These are phyloP conservation scores for Calonectria pteridis DNA, from an alignment of 2,329 filamentous ascomycete species.

Conservation along the genomic window DNA sequence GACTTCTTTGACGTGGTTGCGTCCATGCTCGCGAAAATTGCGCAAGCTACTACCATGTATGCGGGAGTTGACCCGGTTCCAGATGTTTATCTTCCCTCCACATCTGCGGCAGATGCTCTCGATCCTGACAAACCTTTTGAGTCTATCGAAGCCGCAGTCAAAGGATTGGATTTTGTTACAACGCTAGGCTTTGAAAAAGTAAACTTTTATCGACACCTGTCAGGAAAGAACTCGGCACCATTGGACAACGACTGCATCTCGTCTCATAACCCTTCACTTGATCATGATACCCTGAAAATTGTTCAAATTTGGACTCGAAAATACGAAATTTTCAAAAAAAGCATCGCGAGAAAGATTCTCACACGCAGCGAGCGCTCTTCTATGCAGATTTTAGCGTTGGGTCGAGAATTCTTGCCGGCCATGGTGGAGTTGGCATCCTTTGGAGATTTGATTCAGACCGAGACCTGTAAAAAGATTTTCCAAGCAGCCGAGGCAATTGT, in stretches of 20 bases:
- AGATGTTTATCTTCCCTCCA: background rate
- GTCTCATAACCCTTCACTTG: background rate
- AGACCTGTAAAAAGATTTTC: background rate
- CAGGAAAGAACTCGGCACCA: background rate
- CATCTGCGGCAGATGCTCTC: no score
- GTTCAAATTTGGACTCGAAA: background rate
- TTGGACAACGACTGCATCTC: background rate
- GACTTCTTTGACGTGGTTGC: background rate
- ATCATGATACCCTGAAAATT: background rate
- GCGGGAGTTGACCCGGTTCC: background rate
- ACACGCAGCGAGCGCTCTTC: background rate
- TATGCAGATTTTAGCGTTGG: background rate
- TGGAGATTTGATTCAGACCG: background rate
- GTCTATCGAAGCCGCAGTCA: background rate
- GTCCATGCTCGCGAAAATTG: background rate
- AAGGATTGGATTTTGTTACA: background rate
- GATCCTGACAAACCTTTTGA: background rate
- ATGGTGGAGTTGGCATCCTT: background rate
- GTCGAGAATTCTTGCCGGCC: background rate
- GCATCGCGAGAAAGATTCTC: background rate
- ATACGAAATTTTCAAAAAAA: background rate
- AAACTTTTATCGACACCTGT: background rate
- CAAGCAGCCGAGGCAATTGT: background rate
- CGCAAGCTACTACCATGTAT: background rate
- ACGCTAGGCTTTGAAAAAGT: background rate